Evolutionary conservation across 1,284 basidiomycete species (phyloP).

Genomic region (Fomitiporia mediterranea): DNA sequence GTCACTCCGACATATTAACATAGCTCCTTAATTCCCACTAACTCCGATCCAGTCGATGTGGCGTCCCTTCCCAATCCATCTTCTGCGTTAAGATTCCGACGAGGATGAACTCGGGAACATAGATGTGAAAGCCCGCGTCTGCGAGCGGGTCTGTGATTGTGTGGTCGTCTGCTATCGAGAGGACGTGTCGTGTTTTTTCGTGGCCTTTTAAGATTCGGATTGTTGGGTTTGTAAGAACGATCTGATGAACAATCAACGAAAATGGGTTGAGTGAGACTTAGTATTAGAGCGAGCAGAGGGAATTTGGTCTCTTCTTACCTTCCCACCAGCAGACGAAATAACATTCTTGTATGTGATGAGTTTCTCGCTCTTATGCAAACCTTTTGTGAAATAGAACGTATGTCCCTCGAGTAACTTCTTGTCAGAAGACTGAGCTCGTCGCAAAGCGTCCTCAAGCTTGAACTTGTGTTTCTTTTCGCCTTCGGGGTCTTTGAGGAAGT

Average conservation of each 20-base stretch:
- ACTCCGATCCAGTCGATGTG: conserved; percentile 19
- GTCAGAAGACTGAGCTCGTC: conserved; percentile 45
- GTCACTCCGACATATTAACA: neutral
- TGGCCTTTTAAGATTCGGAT: conserved; percentile 40
- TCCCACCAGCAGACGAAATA: conserved; percentile 61
- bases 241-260: too few species aligned
- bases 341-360: conserved; percentile 54
- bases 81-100: conserved; percentile 59
- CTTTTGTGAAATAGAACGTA: conserved; percentile 70
- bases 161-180: conserved; percentile 58
- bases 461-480: conserved; percentile 64
- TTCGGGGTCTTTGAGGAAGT: conserved; percentile 50
- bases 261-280: too few species aligned
- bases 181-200: conserved; percentile 50
- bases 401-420: conserved; percentile 56
- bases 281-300: too few species aligned
- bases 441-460: conserved; percentile 54
- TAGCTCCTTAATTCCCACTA: neutral
- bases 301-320: conserved; percentile 38
- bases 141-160: conserved; percentile 57
- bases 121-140: conserved; percentile 50
- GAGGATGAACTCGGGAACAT: conserved; percentile 62
- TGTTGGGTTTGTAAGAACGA: conserved; percentile 48
- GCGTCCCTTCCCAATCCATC: conserved; percentile 52
- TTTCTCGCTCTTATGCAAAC: conserved; percentile 48